Base-by-base conservation (phyloP, 148 eudicot genomes). In the Suaeda aralocaspica region DNA sequence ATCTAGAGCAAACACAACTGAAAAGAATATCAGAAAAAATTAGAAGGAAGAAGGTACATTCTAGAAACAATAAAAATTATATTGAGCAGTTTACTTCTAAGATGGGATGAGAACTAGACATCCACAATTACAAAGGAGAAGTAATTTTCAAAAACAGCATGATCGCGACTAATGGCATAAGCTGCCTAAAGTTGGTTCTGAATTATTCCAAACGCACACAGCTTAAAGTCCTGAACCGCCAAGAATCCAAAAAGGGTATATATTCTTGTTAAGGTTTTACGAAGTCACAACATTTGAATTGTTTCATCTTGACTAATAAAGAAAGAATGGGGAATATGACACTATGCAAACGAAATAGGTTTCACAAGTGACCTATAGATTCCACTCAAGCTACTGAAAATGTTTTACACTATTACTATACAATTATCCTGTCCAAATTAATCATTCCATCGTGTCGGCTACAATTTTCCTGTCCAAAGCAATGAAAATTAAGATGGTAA, bases 71-170 rank as follows among this genome's bases (percentile, higher is more conserved):
- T 34, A 9, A 36, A 59, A 41, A 26, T 25, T 69, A 42, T 49
- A 25, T 53, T 33, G 29, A 45, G 36, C n/a, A 44, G 60, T 16
- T 45, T 60, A 56, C 59, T 25, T 45, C 68, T 46, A 44, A 59
- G 11, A 14, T 30, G 6, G 12, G 66, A 36, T 31, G 4, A 29
- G 50, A 63, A 19, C 11, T 60, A 16, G 14, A n/a, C 9, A n/a
- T 33, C 11, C n/a, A 36, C 14, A 30, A 18, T 29, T 44, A n/a
- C 18, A 3, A 59, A 22, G 5, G 42, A 19, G 19, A 1, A 34
- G 30, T 0, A 16, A 13, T 29, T 21, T 29, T 21, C 24, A 28
- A 11, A 33, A 1, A 51, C 22, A 29, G n/a, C 28, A 18, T 11
- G n/a, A 57, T 59, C 19, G 30, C 33, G 22, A 16, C 16, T 21